Base-by-base conservation (phyloP, 2,329 filamentous ascomycete genomes). In the Teratosphaeria epicoccoides region DNA sequence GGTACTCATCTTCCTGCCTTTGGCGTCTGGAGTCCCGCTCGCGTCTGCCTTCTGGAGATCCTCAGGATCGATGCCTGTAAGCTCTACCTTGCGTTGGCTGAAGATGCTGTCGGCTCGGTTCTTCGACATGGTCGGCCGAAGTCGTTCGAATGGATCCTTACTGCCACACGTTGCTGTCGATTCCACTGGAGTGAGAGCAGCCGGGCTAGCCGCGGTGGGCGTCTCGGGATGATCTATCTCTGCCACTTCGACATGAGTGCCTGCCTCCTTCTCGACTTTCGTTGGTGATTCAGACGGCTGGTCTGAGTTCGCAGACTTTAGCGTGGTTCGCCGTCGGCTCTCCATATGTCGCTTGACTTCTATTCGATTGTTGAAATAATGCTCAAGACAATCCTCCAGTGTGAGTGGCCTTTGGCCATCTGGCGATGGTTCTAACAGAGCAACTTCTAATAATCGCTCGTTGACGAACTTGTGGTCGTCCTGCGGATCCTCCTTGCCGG, bases 391-490 rank as follows among this genome's bases (percentile, higher is more conserved):
- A 59, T 94, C 87, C 68, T 97, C 93, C 20, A 98, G 72, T 24
- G 84, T 89, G 55, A 96, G 78, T 12, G 23, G 20, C 43, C 51
- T 51, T 53, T 81, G 82, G 23, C 82, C 83, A 45, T 86, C 81
- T 6, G 70, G 63, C 5, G 82, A 77, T 47, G 87, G 83, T 1
- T 83, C 76, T 0, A 88, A 87, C n/a, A 98, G 87, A 0, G 89
- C 90, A 40, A 98, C 81, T 63, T 97, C 93, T 6, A 98, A 75
- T 22, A 96, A 72, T 49, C 93, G 79, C 70, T 98, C 93, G 59
- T 95, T 91, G 49, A 96, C 83, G 52, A 95, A 88, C 66, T 94
- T 95, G 73, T 97, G 91, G 63, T 98, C 93, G 58, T 94, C 89
- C 40, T 82, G 81, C 47, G 85, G 84, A 55, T 85, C 81, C 61